Conservation (phyloP, 1,284 basidiomycete species). For the Papiliotrema terrestris region DNA sequence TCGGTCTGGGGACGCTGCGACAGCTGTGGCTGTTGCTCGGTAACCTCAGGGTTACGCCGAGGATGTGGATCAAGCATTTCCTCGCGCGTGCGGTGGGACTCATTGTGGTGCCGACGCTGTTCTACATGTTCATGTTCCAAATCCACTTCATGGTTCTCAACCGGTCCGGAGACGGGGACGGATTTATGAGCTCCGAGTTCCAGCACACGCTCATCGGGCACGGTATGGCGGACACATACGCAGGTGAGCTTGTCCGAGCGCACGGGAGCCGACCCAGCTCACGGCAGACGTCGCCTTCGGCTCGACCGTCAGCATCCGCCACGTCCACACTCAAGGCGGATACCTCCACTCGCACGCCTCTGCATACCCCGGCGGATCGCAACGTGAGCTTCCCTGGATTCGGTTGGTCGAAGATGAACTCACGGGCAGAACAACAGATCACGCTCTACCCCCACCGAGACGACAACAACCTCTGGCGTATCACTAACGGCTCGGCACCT, state of each 20-base stretch:
- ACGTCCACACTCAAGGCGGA: conserved; percentile 94
- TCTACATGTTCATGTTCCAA: conserved; percentile 95
- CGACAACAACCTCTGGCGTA: conserved; percentile 83
- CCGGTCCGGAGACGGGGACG: conserved; percentile 91
- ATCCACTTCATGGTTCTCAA: conserved; percentile 88
- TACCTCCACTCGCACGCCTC: conserved; percentile 94
- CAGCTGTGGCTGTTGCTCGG: conserved; percentile 92
- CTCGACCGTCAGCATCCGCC: conserved; percentile 77
- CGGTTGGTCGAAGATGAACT: not conserved
- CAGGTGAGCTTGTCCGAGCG: conserved; percentile 55
- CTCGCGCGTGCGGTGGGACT: conserved; percentile 82
- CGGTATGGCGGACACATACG: conserved; percentile 87
- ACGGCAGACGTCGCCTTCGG: conserved; percentile 75
- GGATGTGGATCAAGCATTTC: conserved; percentile 78
- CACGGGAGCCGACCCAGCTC: not conserved
- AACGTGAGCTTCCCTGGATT: conserved; percentile 57
- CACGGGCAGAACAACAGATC: conserved; percentile 80
- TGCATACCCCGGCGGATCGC: conserved; percentile 79
- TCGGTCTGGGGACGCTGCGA: conserved; percentile 77
- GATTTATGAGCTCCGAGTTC: conserved; percentile 98
- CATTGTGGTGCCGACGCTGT: conserved; percentile 74
- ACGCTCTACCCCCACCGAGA: conserved; percentile 96
- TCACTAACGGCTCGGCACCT: conserved; percentile 64
- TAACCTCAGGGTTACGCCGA: conserved; percentile 74
- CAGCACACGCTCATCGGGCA: conserved; percentile 92